These are phyloP conservation scores for Plectranthus barbatus DNA, from an alignment of 257 asterid species.

Conservation along the genomic window DNA sequence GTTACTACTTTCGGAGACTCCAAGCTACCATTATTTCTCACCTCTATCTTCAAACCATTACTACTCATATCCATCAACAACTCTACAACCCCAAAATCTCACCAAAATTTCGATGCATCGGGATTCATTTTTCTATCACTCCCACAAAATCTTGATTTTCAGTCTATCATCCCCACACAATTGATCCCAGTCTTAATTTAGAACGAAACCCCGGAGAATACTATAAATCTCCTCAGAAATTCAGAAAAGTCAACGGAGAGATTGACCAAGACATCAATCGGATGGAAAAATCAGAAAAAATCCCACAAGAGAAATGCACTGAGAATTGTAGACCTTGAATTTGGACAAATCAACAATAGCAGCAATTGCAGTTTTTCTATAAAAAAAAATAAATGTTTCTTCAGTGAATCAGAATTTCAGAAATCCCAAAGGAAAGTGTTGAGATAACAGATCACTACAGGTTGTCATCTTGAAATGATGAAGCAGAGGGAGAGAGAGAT, in stretches of 20 bases:
- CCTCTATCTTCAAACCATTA: slow-evolving; percentile 28
- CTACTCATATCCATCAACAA: slow-evolving; percentile 42
- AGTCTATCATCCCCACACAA: slow-evolving; percentile 1
- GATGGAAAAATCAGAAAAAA: neutral
- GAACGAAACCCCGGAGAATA: neutral
- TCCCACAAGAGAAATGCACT: neutral
- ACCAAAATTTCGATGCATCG: slow-evolving; percentile 4
- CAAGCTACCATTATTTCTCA: slow-evolving; percentile 19
- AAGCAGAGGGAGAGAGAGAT: neutral
- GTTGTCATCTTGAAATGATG: neutral
- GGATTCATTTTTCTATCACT: slow-evolving; percentile 10
- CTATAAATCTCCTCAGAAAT: slow-evolving; percentile 1
- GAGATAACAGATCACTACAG: neutral
- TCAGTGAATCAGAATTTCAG: neutral
- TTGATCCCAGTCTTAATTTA: slow-evolving; percentile 18
- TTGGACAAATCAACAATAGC: neutral
- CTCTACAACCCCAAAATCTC: slow-evolving; percentile 1
- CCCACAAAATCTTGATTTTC: slow-evolving; percentile 18
- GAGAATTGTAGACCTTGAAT: neutral
- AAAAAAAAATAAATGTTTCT: neutral
- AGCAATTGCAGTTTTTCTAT: neutral
- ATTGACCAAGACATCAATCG: slow-evolving; percentile 17
- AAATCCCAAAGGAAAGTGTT: neutral
- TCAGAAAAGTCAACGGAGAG: slow-evolving; percentile 32
- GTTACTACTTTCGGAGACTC: slow-evolving; percentile 25